Percentiles rank a stretch among this genome's conserved stretches.
phyloP scores from a whole-genome alignment of 352 stramenopile genomes.

The Phytophthora podocarpi region DNA sequence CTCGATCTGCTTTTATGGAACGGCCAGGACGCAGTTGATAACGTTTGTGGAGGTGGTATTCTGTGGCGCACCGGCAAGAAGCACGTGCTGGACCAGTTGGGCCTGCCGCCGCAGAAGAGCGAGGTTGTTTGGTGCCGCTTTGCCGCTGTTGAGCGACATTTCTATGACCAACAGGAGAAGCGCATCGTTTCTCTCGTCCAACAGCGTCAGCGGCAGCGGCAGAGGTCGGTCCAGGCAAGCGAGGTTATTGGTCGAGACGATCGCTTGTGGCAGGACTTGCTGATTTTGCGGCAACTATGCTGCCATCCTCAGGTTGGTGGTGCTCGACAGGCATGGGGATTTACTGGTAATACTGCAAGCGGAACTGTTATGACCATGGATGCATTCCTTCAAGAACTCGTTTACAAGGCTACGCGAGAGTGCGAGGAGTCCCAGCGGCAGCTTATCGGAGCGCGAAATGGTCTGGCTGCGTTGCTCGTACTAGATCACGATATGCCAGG shows the following conservation, averaged over 20 bases:
- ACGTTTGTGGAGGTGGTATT: conserved; percentile 39
- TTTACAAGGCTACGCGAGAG: conserved; percentile 68
- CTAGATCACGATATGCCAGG: conserved; percentile 32
- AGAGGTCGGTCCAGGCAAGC: conserved; percentile 1
- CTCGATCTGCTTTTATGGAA: conserved; percentile 59
- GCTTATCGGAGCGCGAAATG: conserved; percentile 78
- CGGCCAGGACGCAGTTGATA: conserved; percentile 4
- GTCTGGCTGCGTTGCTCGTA: conserved; percentile 55
- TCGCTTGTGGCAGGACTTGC: conserved; percentile 66
- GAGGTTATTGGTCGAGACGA: conserved; percentile 45
- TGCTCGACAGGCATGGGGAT: conserved; percentile 24
- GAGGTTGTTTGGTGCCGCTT: conserved; percentile 73
- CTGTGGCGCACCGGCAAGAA: conserved; percentile 85
- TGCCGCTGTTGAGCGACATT: conserved; percentile 76
- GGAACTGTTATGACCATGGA: conserved; percentile 76
- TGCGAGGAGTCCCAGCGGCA: conserved; percentile 86
- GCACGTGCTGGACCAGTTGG: conserved; percentile 71
- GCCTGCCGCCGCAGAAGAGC: conserved; percentile 57
- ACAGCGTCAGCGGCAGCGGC: conserved; percentile 28
- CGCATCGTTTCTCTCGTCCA: conserved; percentile 50
- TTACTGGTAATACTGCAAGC: conserved; percentile 7
- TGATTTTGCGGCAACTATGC: conserved; percentile 90
- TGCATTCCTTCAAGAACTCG: conserved; percentile 74
- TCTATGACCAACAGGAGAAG: conserved; percentile 75
- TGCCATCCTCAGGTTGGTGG: conserved; percentile 91